Base-by-base conservation (phyloP, 768 basidiomycete genomes). In the Piloderma croceum region DNA sequence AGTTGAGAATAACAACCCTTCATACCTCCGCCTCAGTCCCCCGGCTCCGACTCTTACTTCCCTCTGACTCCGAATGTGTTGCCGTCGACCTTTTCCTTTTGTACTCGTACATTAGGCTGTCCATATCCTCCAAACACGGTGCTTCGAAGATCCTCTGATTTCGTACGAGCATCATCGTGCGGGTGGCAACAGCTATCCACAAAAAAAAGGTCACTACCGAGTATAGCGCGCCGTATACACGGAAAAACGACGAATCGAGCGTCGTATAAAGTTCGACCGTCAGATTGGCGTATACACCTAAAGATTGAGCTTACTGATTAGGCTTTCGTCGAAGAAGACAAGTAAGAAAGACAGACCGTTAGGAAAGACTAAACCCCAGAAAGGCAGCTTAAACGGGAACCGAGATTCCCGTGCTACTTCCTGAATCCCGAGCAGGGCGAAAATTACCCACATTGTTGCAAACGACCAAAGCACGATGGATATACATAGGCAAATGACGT, bases 331-430 rank as follows among this genome's bases (percentile, higher is more conserved):
- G n/a, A n/a, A n/a, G n/a, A 34, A 40, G 31, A 38, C 24, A 7
- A 47, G 24, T 15, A 32, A 3, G 20, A 24, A 29, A 36, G 10
- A 21, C 15, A 18, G 33, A 4, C 77, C 83, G 46, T 82, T 83
- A 4, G 83, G 83, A 53, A 85, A 85, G 46, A 84, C 76, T 29
- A 81, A 57, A 6, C 77, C 79, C 83, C 83, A 85, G 49, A 74
- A 79, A 1, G 73, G 62, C 13, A 81, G 54, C 41, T 64, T 66
- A 57, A 83, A 86, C 6, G 69, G 62, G 17, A 82, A 58, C 2
- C 51, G 60, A 0, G 56, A 54, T 32, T 61, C 64, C 12, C 70
- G 62, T 1, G 74, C 44, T 2, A 68, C 62, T 20, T 74, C 55
- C 29, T 59, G 54, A 2, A 83, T 49, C 9, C 68, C 76, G 24